Evolutionary conservation across 75 land plant species (phyloP), one percentile per base, ranked within the genome.

Genomic region (Cryptomeria japonica): DNA sequence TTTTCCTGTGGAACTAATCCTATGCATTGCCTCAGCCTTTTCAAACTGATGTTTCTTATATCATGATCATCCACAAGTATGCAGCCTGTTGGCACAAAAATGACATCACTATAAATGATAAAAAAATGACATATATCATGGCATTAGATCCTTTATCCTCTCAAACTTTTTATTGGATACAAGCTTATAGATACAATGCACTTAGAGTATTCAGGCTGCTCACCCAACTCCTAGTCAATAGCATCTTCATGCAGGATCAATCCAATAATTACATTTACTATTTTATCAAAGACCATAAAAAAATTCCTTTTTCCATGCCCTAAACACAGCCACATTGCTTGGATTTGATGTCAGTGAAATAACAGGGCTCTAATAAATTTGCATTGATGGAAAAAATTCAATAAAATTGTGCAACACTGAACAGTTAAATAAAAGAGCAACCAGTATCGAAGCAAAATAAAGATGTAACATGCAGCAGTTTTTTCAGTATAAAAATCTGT

Each of bases 1-100:
- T 87, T 90, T 83, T 98, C 99, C 86, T 98, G 99, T 51, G 99
- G 93, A 61, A 98, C 99, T 18, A 97, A 88, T 82, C 93, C 92
- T 86, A 98, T 91, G 80, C 95, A 94, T 84, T 93, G 87, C 87
- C 99, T 90, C 87, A 97, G 84, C 85, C 94, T 93, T 86, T 87
- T 90, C 87, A 96, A 72, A 80, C 84, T 70, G 34, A 96, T 80
- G 44, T 86, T 83, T 44, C 87, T 92, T 76, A 98, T 95, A 86
- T 98, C 93, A 83, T 89, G 87, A 83, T 91, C 93, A 90, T 98
- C 99, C 75, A 98, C 77, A 84, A 90, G 87, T 86, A 98, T 94
- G 83, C 68, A 85, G 36, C 99, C 99, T 85, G 61, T 53, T 55
- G 25, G 86, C 75, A 85, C 83, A 55, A 68, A 68, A 75, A 72